Base-by-base conservation (phyloP, 495 filamentous ascomycete species). In the Hyaloscypha bicolor region DNA sequence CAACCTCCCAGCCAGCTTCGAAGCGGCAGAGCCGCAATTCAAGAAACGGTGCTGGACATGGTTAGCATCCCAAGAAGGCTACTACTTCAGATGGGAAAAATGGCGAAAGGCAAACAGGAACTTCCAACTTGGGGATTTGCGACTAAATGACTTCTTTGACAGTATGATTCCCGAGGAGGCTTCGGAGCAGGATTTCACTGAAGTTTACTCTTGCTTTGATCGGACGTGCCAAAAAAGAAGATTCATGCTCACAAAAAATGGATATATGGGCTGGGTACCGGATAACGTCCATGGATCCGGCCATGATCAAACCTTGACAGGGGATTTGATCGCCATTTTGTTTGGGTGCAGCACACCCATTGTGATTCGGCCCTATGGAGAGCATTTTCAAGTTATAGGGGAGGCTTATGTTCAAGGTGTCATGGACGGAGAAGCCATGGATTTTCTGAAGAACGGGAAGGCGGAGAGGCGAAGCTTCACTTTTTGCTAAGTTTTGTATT, bases 291-390 rank as follows among this genome's bases (percentile, higher is more conserved):
- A 35, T 57, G 61, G 51, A 6, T 3, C 2, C 11, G 58, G 39
- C 53, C 21, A 42, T 8, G 53, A 67, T 14, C 42, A 70, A 30
- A 32, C 64, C 22, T 32, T 35, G 58, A 32, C 25, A 4, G 71
- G 69, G 25, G 69, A 73, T 53, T 32, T 60, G 31, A 65, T 73
- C 37, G 65, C 62, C n/a, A 71, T 73, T 51, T 30, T 73, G 1
- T 71, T 69, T 71, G 71, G 71, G 14, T 71, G 71, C 53, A 71
- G 69, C 55, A 67, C 69, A 11, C 71, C 71, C 2, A 59, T 73
- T 62, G 63, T 69, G 16, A 67, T 71, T 35, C 65, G 71, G 9
- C 65, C 69, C 25, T 25, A 16, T 22, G 58, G 62, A 1, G 63
- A 62, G 5, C 37, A 29, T 6, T 73, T 73, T 42, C n/a, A 68